Percentiles rank a stretch among this genome's conserved stretches.
Conservation (phyloP, 768 basidiomycete genomes). For the Tubosaeta sp. region DNA sequence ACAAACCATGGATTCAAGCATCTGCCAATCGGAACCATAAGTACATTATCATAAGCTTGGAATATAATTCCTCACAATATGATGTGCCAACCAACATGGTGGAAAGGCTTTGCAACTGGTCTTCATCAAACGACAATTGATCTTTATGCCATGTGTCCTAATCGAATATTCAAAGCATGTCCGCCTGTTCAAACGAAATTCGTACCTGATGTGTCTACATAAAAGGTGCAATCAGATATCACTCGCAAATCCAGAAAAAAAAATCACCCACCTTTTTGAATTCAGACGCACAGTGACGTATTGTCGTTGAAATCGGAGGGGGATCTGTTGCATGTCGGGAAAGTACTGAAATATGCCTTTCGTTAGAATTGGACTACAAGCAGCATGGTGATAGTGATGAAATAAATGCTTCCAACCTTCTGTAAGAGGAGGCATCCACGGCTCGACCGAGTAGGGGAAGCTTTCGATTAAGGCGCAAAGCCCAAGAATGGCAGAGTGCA, state of each 20-base stretch:
- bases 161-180: constrained; percentile 9
- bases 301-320: constrained; percentile 85
- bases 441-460: constrained; percentile 93
- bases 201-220: constrained; percentile 59
- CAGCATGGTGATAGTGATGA: background rate
- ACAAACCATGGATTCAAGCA: constrained; percentile 21
- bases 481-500: constrained; percentile 93
- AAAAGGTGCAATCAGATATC: constrained; percentile 1
- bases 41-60: background rate
- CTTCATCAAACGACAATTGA: constrained; percentile 81
- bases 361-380: background rate
- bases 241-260: constrained; percentile 4
- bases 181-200: background rate
- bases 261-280: constrained; percentile 70
- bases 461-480: constrained; percentile 91
- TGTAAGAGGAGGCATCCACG: constrained; percentile 83
- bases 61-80: constrained; percentile 55
- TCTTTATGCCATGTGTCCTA: constrained; percentile 93
- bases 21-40: constrained; percentile 18
- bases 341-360: constrained; percentile 46
- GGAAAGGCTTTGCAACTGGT: constrained; percentile 81
- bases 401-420: constrained; percentile 47
- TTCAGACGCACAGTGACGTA: constrained; percentile 79
- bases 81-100: constrained; percentile 89
- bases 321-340: constrained; percentile 81